Base-by-base conservation (phyloP, 352 stramenopile species). In the Pythium pectinolyticum region DNA sequence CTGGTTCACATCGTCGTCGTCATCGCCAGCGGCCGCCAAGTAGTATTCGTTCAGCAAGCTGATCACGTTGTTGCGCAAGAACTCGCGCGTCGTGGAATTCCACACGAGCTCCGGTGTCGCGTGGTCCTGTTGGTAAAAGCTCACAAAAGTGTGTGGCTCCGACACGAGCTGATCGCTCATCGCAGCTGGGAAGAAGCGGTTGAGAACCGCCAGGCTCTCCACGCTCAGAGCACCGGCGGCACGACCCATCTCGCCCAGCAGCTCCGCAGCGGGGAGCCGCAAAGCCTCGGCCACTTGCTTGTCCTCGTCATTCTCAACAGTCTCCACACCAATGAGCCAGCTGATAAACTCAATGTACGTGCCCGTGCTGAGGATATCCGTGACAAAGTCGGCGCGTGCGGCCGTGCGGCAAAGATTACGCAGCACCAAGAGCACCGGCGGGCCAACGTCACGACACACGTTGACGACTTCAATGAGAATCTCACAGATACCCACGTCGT, bases 61-160 rank as follows among this genome's bases (percentile, higher is more conserved):
- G 34, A 75, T 66, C 4, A 98, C 51, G 32, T 80, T 81, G 28
- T 82, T 79, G 17, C 89, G 78, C 32, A 98, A 66, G 60, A 96
- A 84, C 7, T 78, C 81, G 32, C 94, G 85, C 60, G 97, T 96
- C 4, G 85, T 77, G 20, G 70, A 67, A 52, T 97, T 96, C 96
- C 96, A 99, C 25, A 99, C 92, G 10, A 98, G 78, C 66, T 98
- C 96, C 0, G 96, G 96, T 24, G 82, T 96, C 63, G 96, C 90
- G 62, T 96, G 91, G 49, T 98, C 89, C 39, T 62, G 69, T 78
- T 98, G 74, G 54, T 83, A 80, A 47, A 82, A 94, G 43, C 77
- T 73, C 37, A 87, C 56, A 35, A 84, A 92, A 0, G 63, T 74
- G 14, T 78, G 56, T 8, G 80, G 83, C 19, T 69, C 71, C 37